Evolutionary conservation across 345 rosid genomes (phyloP).

Genomic region (Euclidium syriacum): DNA sequence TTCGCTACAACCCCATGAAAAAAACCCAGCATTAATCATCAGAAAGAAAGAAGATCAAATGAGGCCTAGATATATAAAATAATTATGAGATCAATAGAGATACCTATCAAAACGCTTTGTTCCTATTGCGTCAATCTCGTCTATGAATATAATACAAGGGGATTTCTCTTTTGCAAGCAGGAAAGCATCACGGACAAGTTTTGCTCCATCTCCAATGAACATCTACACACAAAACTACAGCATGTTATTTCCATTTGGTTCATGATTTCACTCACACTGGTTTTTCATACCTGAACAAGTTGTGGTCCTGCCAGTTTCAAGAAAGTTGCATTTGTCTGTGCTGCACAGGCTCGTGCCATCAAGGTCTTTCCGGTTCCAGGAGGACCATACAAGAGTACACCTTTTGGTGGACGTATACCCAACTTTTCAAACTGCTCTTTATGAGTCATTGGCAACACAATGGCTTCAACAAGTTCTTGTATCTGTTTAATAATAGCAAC

Average conservation of each 20-base stretch:
- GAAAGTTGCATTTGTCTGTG: constrained; percentile 97
- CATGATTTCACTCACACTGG: constrained; percentile 24
- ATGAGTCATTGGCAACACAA: constrained; percentile 88
- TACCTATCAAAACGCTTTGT: constrained; percentile 99
- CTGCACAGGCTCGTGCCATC: constrained; percentile 99
- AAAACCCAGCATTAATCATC: neutral
- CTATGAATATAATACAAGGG: constrained; percentile 97
- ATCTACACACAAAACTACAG: constrained; percentile 41
- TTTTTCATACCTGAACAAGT: constrained; percentile 77
- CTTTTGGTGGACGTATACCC: constrained; percentile 97
- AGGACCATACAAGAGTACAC: constrained; percentile 95
- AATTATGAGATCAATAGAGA: too few relatives aligned
- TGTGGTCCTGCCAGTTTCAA: constrained; percentile 98
- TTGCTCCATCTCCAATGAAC: constrained; percentile 99
- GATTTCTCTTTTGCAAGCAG: constrained; percentile 99
- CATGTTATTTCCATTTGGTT: neutral
- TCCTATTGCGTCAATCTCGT: constrained; percentile 98
- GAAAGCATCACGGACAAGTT: constrained; percentile 99
- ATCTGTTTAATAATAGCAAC: constrained; percentile 45
- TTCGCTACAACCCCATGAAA: constrained; percentile 52
- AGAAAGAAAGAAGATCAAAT: constrained; percentile 12
- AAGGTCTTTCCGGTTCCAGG: constrained; percentile 99
- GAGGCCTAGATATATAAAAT: too few relatives aligned
- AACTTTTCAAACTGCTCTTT: constrained; percentile 70
- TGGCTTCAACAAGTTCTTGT: constrained; percentile 87